A percentile compares a stretch with the other conserved stretches of the same genome.
These are phyloP conservation scores for Nematocida sp. DNA, from an alignment of 371 early-diverging fungal genomes.

Conservation along the genomic window DNA sequence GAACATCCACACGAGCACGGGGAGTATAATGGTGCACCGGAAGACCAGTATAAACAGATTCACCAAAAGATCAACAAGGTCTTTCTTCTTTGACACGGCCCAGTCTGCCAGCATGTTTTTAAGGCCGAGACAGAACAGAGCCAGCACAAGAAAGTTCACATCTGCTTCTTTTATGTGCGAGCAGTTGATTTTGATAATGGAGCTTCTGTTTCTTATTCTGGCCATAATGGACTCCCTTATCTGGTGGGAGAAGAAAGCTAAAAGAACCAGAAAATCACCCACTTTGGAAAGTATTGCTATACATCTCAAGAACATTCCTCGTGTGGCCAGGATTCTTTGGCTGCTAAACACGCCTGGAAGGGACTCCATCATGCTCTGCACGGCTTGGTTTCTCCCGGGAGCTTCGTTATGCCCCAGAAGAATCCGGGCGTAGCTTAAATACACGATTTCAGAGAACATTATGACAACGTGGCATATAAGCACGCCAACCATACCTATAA, in stretches of 20 bases:
- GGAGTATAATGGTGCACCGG: constrained; percentile 21
- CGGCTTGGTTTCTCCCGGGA: neutral
- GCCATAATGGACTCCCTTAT: constrained; percentile 11
- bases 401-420: neutral
- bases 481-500: constrained; percentile 17
- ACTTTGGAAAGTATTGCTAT: neutral
- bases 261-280: constrained; percentile 29
- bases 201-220: neutral
- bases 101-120: constrained; percentile 16
- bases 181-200: constrained; percentile 12
- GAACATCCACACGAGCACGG: constrained; percentile 41
- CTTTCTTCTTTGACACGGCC: constrained; percentile 1
- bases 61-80: neutral
- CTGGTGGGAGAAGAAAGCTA: constrained; percentile 35
- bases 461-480: constrained; percentile 32
- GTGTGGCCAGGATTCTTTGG: neutral
- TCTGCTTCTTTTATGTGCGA: constrained; percentile 38
- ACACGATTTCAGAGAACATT: constrained; percentile 2
- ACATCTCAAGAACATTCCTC: neutral
- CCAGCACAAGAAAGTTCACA: constrained; percentile 3
- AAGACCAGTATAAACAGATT: neutral
- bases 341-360: neutral
- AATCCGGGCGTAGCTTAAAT: neutral
- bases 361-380: neutral
- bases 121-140: constrained; percentile 10